Conservation (phyloP, 192 early-diverging fungal species). For the Backusella circina region DNA sequence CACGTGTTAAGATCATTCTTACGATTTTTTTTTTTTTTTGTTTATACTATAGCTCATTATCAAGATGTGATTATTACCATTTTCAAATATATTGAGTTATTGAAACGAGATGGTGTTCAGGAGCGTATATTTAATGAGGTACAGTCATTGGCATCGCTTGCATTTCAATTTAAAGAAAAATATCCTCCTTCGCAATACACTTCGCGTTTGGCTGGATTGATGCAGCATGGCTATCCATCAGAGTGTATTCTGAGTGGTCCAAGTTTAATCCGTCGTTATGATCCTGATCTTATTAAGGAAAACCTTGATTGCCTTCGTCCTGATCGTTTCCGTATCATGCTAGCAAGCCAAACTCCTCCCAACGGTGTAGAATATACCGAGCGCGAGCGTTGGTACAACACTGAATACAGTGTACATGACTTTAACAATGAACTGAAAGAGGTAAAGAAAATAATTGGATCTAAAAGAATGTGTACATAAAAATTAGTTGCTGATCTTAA, state of each 20-base stretch:
- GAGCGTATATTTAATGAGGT: constrained; percentile 85
- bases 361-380: constrained; percentile 42
- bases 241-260: constrained; percentile 64
- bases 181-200: constrained; percentile 58
- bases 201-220: constrained; percentile 65
- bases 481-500: background rate
- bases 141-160: constrained; percentile 43
- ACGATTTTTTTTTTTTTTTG: background rate
- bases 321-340: constrained; percentile 62
- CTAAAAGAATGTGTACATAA: background rate
- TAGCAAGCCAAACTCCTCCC: constrained; percentile 42
- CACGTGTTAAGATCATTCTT: constrained; percentile 4
- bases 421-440: constrained; percentile 55
- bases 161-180: constrained; percentile 80
- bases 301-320: constrained; percentile 58
- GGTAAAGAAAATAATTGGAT: constrained; percentile 33
- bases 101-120: constrained; percentile 66
- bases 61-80: constrained; percentile 76
- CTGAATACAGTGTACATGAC: constrained; percentile 68
- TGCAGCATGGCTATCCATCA: constrained; percentile 77
- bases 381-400: constrained; percentile 79
- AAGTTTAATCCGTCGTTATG: constrained; percentile 63
- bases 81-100: constrained; percentile 89
- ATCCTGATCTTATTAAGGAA: constrained; percentile 63
- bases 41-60: constrained; percentile 46